Evolutionary conservation across 2,329 filamentous ascomycete genomes (phyloP), one percentile per base, ranked within the genome.

Genomic region (Aspergillus phoenicis): DNA sequence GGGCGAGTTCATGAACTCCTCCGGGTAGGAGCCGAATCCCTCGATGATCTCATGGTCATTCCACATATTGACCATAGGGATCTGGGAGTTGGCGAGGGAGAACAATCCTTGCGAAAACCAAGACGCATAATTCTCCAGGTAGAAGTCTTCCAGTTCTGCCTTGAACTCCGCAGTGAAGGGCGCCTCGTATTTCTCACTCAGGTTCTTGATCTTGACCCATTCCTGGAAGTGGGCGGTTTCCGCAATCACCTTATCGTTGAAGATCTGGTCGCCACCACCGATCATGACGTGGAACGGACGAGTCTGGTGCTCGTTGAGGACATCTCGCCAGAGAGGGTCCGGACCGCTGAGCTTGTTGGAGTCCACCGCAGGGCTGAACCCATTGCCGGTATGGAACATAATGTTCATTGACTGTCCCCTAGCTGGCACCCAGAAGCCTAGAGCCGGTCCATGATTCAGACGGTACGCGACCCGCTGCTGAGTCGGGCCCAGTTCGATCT

Each of bases 81-180:
- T 98, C 74, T 98, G 94, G 2, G 91, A 90, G 68, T 89, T 93
- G 5, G 94, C 95, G 72, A 99, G 85, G n/a, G 90, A 87, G 71
- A 97, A 99, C 5, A 98, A 80, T 0, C 96, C 95, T 70, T 96
- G 93, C 0, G 93, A 97, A 77, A 98, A 99, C 93, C 95, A 99
- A 84, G 89, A 90, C 62, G 88, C 87, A 71, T 99, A 99, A 20
- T 91, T 86, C 61, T 96, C 85, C 0, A 99, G 83, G 71, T 96
- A 99, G 70, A 96, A 97, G 0, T 78, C 79, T 72, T 99, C 95
- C 5, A 99, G 80, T 76, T 99, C 93, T 51, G 91, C 86, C 71
- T 96, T 92, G 85, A 99, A 89, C 60, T 91, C 90, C 0, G 85
- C 77, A 0, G 89, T 91, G 70, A 98, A 95, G 0, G 90, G 87